phyloP scores from a whole-genome alignment of 2,329 filamentous ascomycete genomes.

The Sclerotinia spermophila region DNA sequence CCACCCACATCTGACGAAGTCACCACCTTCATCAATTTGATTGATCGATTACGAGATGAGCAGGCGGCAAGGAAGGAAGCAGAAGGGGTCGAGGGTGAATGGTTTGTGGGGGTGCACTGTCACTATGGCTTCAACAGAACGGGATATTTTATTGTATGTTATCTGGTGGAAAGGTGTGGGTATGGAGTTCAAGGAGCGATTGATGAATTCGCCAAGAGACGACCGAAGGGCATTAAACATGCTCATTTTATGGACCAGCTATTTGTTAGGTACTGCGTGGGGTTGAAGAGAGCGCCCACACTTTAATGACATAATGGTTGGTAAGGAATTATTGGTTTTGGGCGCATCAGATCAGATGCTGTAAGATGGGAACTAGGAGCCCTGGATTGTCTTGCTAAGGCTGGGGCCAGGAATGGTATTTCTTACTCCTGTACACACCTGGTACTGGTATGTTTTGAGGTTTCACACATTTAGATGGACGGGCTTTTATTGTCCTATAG shows the following conservation, averaged over 20 bases:
- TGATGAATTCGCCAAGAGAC: constrained; percentile 66
- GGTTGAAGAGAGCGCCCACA: constrained; percentile 35
- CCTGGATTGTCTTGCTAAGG: background rate
- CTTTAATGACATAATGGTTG: constrained; percentile 24
- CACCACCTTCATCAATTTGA: constrained; percentile 50
- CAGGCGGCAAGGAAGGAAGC: constrained; percentile 47
- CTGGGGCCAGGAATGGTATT: background rate
- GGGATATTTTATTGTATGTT: constrained; percentile 85
- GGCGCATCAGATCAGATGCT: background rate
- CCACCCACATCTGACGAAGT: constrained; percentile 61
- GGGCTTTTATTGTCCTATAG: background rate
- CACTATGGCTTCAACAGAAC: constrained; percentile 94
- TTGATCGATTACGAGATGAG: constrained; percentile 57
- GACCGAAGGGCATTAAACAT: constrained; percentile 83
- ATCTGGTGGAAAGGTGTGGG: constrained; percentile 77
- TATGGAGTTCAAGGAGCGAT: constrained; percentile 74
- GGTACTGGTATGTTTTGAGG: background rate
- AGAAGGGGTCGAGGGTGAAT: constrained; percentile 41
- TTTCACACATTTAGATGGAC: background rate
- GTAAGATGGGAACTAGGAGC: background rate
- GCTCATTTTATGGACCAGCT: constrained; percentile 83
- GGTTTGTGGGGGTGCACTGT: constrained; percentile 79
- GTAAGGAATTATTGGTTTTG: background rate
- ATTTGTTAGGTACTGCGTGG: constrained; percentile 66
- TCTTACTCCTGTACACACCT: background rate